Evolutionary conservation across 1,284 basidiomycete species (phyloP), one percentile per base, ranked within the genome.

Genomic region (Coniferiporia weirii): DNA sequence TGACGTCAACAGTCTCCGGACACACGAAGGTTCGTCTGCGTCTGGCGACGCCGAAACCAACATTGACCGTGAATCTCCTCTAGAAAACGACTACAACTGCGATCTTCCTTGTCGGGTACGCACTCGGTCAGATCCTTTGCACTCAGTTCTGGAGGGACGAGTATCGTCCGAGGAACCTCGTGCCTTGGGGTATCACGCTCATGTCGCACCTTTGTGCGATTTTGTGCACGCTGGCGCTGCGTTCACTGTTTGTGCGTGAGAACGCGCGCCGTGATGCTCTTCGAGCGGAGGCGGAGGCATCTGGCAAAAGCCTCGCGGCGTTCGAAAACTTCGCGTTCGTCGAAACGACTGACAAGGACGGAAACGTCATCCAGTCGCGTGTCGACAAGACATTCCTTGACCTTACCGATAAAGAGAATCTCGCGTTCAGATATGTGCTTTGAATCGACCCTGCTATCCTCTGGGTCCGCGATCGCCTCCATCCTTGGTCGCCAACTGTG

Each of bases 91-190:
- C 65, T 5, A 61, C 66, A 43, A 71, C 70, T 54, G 69, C 63
- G 3, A 64, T 71, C 52, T 71, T 70, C 61, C 64, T 72, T 17
- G 59, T 67, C n/a, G 66, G 65, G 5, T 72, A 72, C 51, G 64
- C 66, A 0, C 54, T 70, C 5, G 65, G 65, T 36, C 70, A 73
- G 60, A 64, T 70, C 35, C 57, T 70, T 34, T 67, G 65, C 63
- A 67, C 69, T 12, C 68, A 69, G 51, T 67, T 67, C 61, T 70
- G 68, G 68, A 63, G 63, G 44, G 56, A 53, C 12, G 6, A 66
- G 54, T 70, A 69, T 61, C 59, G 57, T 27, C 68, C 69, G 4
- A 54, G 61, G 7, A 64, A 68, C 61, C 54, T 46, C 38, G 65
- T 70, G 6, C 69, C 69, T 10, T 70, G 64, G 63, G 59, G 49